phyloP scores from a whole-genome alignment of 306 rosid species.

The Vigna hirtella region DNA sequence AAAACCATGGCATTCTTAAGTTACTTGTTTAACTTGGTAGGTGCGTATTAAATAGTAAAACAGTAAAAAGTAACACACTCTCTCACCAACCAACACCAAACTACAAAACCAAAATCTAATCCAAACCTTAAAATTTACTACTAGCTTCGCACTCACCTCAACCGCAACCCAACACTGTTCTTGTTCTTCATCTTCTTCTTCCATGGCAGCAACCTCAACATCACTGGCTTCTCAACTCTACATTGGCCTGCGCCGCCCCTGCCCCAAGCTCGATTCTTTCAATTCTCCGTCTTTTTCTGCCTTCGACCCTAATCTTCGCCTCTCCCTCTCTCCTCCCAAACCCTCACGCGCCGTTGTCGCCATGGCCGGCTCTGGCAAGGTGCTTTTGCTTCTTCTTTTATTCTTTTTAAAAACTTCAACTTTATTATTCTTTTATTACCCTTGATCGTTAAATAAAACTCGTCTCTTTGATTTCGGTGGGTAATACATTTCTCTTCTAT shows the following conservation, averaged over 20 bases:
- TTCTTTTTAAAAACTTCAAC: background rate
- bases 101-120: slow-evolving; percentile 36
- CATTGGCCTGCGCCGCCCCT: slow-evolving; percentile 70
- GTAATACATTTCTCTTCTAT: slow-evolving; percentile 27
- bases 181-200: slow-evolving; percentile 10
- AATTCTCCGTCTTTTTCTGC: slow-evolving; percentile 49
- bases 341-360: slow-evolving; percentile 68
- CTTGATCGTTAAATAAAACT: slow-evolving; percentile 10
- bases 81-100: slow-evolving; percentile 39
- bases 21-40: background rate
- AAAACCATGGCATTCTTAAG: background rate
- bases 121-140: slow-evolving; percentile 32
- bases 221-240: slow-evolving; percentile 83
- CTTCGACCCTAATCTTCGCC: slow-evolving; percentile 61
- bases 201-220: slow-evolving; percentile 82
- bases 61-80: slow-evolving; percentile 18
- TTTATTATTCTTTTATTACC: slow-evolving; percentile 2
- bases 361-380: slow-evolving; percentile 98
- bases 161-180: background rate
- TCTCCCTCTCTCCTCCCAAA: slow-evolving; percentile 63
- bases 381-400: slow-evolving; percentile 15
- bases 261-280: slow-evolving; percentile 55
- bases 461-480: slow-evolving; percentile 2
- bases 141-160: background rate
- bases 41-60: background rate